Conservation (phyloP, 2,329 filamentous ascomycete genomes). For the Orbilia javanica region DNA sequence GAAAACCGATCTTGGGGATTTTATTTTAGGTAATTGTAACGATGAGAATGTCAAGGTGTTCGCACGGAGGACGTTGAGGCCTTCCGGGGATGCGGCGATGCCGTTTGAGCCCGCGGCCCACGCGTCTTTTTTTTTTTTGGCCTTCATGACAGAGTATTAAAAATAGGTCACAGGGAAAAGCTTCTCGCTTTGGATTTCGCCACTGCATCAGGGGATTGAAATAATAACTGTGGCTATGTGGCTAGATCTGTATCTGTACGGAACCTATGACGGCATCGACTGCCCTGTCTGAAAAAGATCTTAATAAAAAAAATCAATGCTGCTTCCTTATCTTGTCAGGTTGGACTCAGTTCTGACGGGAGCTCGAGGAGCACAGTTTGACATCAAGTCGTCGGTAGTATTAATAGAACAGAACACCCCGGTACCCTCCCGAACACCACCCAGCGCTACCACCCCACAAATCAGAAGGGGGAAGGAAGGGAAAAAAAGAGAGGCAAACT, state of each 20-base stretch:
- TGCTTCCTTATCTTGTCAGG: conserved; percentile 6
- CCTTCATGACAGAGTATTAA: no score
- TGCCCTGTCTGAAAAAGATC: background rate
- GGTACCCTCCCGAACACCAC: background rate
- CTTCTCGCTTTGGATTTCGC: background rate
- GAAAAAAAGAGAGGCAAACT: background rate
- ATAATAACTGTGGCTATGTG: conserved; percentile 38
- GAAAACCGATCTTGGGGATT: background rate
- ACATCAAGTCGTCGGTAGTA: no score
- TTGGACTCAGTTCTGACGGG: background rate
- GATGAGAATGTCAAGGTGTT: background rate
- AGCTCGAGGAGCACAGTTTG: no score
- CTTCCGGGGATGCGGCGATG: conserved; percentile 53
- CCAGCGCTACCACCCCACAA: background rate
- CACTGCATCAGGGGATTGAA: conserved; percentile 3
- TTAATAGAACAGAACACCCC: conserved; percentile 27
- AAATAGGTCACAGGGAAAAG: conserved; percentile 1
- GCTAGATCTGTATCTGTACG: conserved; percentile 5
- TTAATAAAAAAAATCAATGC: no score
- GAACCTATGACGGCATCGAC: conserved; percentile 22
- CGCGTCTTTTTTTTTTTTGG: background rate
- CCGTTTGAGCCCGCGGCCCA: background rate
- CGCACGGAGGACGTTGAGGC: conserved; percentile 43
- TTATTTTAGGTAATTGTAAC: conserved; percentile 47
- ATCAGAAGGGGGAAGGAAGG: no score